Percentiles rank a stretch among this genome's conserved stretches.
Conservation (phyloP, 352 stramenopile species). For the Pythium guiyangense region DNA sequence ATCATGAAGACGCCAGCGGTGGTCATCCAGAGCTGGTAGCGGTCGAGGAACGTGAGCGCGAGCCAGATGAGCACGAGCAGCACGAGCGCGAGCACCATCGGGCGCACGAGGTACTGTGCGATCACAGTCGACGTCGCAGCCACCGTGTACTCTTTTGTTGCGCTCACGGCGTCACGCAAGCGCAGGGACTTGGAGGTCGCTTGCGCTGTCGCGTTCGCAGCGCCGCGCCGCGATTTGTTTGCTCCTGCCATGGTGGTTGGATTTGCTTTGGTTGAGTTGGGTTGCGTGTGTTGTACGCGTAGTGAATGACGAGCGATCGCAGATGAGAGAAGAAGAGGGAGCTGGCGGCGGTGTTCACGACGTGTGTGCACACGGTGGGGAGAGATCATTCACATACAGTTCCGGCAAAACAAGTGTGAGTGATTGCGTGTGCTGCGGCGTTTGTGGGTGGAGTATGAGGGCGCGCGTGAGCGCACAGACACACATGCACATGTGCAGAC, state of each 20-base stretch:
- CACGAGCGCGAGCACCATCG: conserved; percentile 22
- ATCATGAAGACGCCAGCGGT: conserved; percentile 55
- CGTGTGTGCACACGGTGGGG: no score
- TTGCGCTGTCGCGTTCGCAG: neutral
- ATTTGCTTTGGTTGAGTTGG: neutral
- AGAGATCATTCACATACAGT: no score
- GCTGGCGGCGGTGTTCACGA: no score
- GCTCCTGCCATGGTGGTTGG: neutral
- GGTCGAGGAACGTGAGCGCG: conserved; percentile 39
- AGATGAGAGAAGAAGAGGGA: no score
- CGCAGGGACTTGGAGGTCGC: neutral
- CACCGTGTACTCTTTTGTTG: conserved; percentile 16
- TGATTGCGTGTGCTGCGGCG: no score
- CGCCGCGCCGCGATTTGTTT: neutral
- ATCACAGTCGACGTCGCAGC: conserved; percentile 1
- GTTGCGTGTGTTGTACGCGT: no score
- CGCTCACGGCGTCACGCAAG: conserved; percentile 2
- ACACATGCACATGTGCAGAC: no score
- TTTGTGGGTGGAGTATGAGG: no score
- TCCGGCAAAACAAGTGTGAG: no score
- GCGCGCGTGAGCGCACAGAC: no score
- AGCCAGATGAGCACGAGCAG: conserved; percentile 39
- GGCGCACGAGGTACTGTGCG: conserved; percentile 19
- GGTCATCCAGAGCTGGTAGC: conserved; percentile 69
- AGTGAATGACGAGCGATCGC: no score